Conservation (phyloP, 176 grass and related monocot genomes). For the Bonia amplexicaulis region DNA sequence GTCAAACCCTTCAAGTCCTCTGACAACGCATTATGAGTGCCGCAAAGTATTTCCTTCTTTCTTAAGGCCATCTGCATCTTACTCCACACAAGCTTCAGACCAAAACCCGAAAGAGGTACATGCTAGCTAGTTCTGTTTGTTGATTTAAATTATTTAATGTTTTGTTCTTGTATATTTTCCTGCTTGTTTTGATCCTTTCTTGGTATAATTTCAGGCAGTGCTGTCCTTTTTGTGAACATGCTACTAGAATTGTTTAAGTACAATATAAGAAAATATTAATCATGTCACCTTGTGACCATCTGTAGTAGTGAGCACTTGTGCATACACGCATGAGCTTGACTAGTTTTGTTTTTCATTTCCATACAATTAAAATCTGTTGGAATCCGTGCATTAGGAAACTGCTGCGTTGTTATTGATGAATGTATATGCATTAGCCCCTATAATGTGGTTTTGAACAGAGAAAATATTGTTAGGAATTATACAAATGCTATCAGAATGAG, state of each 20-base stretch:
- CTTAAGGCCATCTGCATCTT: slow-evolving; percentile 60
- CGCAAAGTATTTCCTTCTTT: slow-evolving; percentile 32
- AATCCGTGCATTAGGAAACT: background rate
- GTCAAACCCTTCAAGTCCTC: slow-evolving; percentile 35
- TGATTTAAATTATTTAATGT: background rate
- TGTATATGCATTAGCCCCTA: slow-evolving; percentile 4
- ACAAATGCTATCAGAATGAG: background rate
- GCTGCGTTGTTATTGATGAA: background rate
- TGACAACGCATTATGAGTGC: slow-evolving; percentile 17
- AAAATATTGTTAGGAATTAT: slow-evolving; percentile 1
- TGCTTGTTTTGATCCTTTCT: background rate
- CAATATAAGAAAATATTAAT: background rate
- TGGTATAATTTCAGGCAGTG: background rate
- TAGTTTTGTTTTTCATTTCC: background rate
- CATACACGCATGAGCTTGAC: slow-evolving; percentile 1
- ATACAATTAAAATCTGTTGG: background rate
- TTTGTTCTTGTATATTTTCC: background rate
- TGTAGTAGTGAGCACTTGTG: background rate
- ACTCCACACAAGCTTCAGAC: slow-evolving; percentile 73
- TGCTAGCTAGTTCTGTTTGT: slow-evolving; percentile 8
- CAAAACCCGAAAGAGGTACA: slow-evolving; percentile 70
- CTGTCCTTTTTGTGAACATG: background rate
- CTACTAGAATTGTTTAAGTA: background rate
- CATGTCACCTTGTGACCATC: background rate
- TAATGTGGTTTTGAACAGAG: background rate